Evolutionary conservation across 192 early-diverging fungal genomes (phyloP).

Genomic region (Lunasporangiospora selenospora): DNA sequence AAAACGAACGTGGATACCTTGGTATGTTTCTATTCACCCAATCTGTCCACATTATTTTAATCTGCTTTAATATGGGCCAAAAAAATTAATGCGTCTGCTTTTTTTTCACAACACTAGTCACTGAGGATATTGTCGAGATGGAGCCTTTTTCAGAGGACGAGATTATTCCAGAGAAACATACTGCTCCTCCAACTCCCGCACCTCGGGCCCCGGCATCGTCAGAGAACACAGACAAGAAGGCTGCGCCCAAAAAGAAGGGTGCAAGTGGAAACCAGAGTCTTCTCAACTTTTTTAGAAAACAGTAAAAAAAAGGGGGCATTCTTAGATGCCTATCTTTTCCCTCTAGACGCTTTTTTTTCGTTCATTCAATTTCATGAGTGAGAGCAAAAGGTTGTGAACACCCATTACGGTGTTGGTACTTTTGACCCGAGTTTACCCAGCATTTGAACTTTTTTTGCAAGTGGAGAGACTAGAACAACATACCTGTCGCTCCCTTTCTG

Average conservation of each 20-base stretch:
- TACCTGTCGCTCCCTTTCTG: no score
- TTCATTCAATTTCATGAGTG: no score
- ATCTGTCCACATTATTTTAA: background rate
- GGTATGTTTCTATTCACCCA: slow-evolving; percentile 5
- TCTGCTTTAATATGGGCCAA: background rate
- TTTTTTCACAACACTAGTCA: slow-evolving; percentile 13
- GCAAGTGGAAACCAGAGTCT: slow-evolving; percentile 37
- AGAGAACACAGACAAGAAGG: background rate
- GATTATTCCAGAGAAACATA: slow-evolving; percentile 6
- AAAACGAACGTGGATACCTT: slow-evolving; percentile 40
- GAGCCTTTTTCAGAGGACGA: slow-evolving; percentile 36
- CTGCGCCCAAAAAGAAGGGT: slow-evolving; percentile 14
- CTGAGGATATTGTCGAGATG: slow-evolving; percentile 25
- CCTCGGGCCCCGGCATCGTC: background rate
- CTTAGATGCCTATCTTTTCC: no score
- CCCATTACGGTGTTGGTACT: no score
- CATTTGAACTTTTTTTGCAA: no score
- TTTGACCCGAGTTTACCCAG: no score
- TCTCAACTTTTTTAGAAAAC: slow-evolving; percentile 39
- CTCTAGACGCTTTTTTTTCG: background rate
- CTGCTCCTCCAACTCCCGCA: slow-evolving; percentile 3
- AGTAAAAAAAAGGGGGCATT: no score
- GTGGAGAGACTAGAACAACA: no score
- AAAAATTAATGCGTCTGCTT: background rate
- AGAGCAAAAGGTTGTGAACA: no score